phyloP scores from a whole-genome alignment of 257 asterid genomes.

The Apocynum venetum region DNA sequence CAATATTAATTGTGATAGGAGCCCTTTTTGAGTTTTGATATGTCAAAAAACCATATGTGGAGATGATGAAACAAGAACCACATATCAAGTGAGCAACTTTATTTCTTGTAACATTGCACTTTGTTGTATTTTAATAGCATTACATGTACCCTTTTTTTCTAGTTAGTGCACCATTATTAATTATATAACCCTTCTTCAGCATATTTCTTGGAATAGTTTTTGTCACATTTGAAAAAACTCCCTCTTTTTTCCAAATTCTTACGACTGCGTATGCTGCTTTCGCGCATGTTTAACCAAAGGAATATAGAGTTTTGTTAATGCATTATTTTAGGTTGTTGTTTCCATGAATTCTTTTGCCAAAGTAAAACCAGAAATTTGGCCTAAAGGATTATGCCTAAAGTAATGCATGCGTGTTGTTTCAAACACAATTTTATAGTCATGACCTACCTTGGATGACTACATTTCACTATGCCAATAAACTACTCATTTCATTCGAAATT shows the following conservation, averaged over 20 bases:
- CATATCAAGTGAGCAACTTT: neutral
- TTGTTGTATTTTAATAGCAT: constrained; percentile 6
- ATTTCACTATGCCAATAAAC: too few species aligned
- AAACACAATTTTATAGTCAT: neutral
- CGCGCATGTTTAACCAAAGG: neutral
- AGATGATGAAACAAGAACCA: too few species aligned
- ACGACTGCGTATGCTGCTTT: neutral
- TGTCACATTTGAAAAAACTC: neutral
- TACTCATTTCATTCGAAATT: too few species aligned
- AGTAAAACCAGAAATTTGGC: constrained; percentile 2
- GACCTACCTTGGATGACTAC: too few species aligned
- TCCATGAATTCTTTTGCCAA: neutral
- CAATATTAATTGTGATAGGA: neutral
- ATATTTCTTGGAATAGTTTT: neutral
- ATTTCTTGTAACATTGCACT: constrained; percentile 6
- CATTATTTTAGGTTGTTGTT: too few species aligned
- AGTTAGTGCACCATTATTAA: constrained; percentile 22
- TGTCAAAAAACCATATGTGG: constrained; percentile 13
- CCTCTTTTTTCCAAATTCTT: neutral
- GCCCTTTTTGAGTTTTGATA: constrained; percentile 10
- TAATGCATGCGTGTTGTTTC: constrained; percentile 10
- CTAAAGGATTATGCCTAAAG: constrained; percentile 9
- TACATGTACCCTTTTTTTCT: neutral
- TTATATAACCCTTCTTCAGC: constrained; percentile 17
- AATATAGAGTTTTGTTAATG: too few species aligned